phyloP scores from a whole-genome alignment of 2,329 filamentous ascomycete genomes.

The Reticulascus tulasneorum region DNA sequence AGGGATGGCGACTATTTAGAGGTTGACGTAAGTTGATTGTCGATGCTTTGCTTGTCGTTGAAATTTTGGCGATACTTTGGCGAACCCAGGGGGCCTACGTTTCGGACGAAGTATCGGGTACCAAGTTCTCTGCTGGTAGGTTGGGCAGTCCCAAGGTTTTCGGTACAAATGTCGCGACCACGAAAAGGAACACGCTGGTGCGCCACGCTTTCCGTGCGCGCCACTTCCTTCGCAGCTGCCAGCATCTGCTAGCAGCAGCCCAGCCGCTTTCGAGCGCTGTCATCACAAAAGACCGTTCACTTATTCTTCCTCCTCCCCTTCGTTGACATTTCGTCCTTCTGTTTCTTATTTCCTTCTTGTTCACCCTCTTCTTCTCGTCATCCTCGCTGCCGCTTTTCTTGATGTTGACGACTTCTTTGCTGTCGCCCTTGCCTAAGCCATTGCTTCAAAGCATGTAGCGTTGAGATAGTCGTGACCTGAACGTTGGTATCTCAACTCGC shows the following conservation, averaged over 20 bases:
- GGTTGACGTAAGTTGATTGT: conserved; percentile 16
- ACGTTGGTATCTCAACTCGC: too few relatives aligned
- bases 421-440: too few relatives aligned
- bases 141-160: not conserved
- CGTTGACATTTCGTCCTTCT: not conserved
- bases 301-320: not conserved
- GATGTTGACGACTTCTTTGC: too few relatives aligned
- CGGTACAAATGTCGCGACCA: not conserved
- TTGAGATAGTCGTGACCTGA: too few relatives aligned
- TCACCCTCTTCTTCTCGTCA: not conserved
- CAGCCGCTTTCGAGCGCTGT: too few relatives aligned
- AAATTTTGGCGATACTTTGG: conserved; percentile 30
- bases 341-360: not conserved
- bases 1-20: conserved; percentile 34
- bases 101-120: conserved; percentile 20
- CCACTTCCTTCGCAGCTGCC: conserved; percentile 6
- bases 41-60: conserved; percentile 19
- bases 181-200: too few relatives aligned
- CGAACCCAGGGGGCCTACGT: conserved; percentile 14
- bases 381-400: too few relatives aligned
- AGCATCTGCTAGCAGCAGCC: conserved; percentile 5
- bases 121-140: not conserved
- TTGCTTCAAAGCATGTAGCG: too few relatives aligned
- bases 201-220: not conserved
- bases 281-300: too few relatives aligned